Percentiles rank a stretch among this genome's conserved stretches.
phyloP scores from a whole-genome alignment of 2,329 filamentous ascomycete species.

The Chalara sp. region DNA sequence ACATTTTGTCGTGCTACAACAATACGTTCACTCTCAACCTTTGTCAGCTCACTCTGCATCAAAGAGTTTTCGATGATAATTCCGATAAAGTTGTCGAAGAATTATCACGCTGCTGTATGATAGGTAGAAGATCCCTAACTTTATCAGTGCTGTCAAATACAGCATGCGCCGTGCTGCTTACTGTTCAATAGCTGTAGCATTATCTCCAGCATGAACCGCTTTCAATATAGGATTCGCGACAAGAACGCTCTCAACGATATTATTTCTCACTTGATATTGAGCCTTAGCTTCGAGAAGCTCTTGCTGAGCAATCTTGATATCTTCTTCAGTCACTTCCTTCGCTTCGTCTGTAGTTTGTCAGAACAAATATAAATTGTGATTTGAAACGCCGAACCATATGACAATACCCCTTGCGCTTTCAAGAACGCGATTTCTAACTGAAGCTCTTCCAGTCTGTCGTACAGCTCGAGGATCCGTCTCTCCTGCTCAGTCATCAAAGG shows the following conservation, averaged over 20 bases:
- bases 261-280: slow-evolving; percentile 61
- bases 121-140: slow-evolving; percentile 45
- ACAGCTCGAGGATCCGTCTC: slow-evolving; percentile 57
- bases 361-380: slow-evolving; percentile 8
- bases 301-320: slow-evolving; percentile 51
- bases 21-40: slow-evolving; percentile 51
- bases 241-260: slow-evolving; percentile 61
- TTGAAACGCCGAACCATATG: slow-evolving; percentile 15
- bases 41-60: slow-evolving; percentile 45
- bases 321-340: slow-evolving; percentile 38
- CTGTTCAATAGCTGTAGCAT: slow-evolving; percentile 62
- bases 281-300: slow-evolving; percentile 63
- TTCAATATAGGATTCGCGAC: slow-evolving; percentile 70
- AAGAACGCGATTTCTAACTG: slow-evolving; percentile 66
- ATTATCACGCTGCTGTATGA: slow-evolving; percentile 60
- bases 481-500: slow-evolving; percentile 61
- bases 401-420: slow-evolving; percentile 31
- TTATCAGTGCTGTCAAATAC: slow-evolving; percentile 5
- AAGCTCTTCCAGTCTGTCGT: slow-evolving; percentile 65
- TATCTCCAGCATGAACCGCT: slow-evolving; percentile 63
- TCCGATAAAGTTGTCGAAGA: slow-evolving; percentile 57
- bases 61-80: slow-evolving; percentile 47
- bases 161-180: slow-evolving; percentile 29
- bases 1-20: slow-evolving; percentile 53
- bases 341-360: slow-evolving; percentile 16